Evolutionary conservation across 176 grass and related monocot species (phyloP), one percentile per base, ranked within the genome.

Genomic region (Aegilops sharonensis): DNA sequence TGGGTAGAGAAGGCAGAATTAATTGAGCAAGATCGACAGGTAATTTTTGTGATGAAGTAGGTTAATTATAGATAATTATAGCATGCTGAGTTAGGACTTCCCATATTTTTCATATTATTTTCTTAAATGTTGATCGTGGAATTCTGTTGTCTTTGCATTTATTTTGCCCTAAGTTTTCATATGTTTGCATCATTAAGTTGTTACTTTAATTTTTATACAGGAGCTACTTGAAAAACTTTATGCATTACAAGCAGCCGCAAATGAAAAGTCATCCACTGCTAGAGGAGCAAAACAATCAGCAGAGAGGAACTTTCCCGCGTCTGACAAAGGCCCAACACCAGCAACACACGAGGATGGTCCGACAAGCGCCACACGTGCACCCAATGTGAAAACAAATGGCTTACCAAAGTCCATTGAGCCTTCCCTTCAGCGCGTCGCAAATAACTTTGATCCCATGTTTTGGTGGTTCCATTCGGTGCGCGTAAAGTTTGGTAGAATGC

Each of bases 401-500:
- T 66, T 68, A 13, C 25, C 72, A 4, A 90, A 92, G 75, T 89
- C 87, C 34, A 65, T 77, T 78, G 82, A 85, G 35, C 68, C 85
- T 83, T 70, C 87, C 42, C 75, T 85, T 62, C 79, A 84, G 56
- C 77, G 8, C 7, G 72, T 70, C 23, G 11, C 27, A 63, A 86
- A 95, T 78, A 87, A 81, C 15, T 75, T 94, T 57, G 62, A 93
- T 81, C 91, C 88, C 4, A 78, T 88, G 9, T 84, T 94, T 60
- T 91, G 91, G 92, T 98, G 97, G 97, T 95, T 95, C 47, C 90
- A 88, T 56, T 91, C 96, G 0, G 72, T 94, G 30, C 92, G 83
- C 61, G 50, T 95, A 13, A 98, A 91, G 30, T 25, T 98, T 64
- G 94, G 92, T 20, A 92, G 89, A 48, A 11, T 91, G 11, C 88